Evolutionary conservation across 2,329 filamentous ascomycete genomes (phyloP), one percentile per base, ranked within the genome.

Genomic region (Clonostachys rosea): DNA sequence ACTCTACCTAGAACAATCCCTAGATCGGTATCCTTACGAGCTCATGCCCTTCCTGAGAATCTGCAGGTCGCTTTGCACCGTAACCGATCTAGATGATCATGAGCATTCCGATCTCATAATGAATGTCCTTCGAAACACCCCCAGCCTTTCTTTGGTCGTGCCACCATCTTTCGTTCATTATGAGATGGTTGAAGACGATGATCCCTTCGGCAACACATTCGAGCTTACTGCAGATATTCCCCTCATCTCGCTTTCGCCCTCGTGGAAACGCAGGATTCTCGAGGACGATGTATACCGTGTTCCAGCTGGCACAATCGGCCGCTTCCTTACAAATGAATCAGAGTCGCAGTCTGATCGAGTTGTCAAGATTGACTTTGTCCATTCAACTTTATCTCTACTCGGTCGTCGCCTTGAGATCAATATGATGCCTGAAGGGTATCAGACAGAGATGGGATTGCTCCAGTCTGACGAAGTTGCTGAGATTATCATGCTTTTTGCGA

Each of bases 11-110:
- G 72, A 79, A 44, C 79, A 87, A 60, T 83, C 91, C 7, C 77
- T 86, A 40, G 78, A 81, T 50, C 84, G 92, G 47, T 96, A 91
- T 60, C 92, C 92, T 0, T 92, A 89, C 63, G 92, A 96, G 66
- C 84, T 89, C 42, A 66, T 84, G 4, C 90, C 91, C 1, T 89
- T 96, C 56, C 68, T 95, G 50, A 81, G 79, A 46, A 70, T 95
- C 37, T 86, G 83, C 59, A 83, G 83, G 47, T 80, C 78, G 37
- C 68, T 95, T 14, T 78, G 59, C 35, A 69, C 64, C 40, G 61
- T 66, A 11, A 58, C 61, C 3, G 59, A 55, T 41, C 51, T 62
- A 6, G 45, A 48, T 5, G 59, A 59, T 30, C 61, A 67, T 35
- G 62, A 69, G 14, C 55, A 57, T 33, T 61, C 59, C 77, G 69